Evolutionary conservation across 2,329 filamentous ascomycete genomes (phyloP).

Genomic region (Aspergillus sp.): DNA sequence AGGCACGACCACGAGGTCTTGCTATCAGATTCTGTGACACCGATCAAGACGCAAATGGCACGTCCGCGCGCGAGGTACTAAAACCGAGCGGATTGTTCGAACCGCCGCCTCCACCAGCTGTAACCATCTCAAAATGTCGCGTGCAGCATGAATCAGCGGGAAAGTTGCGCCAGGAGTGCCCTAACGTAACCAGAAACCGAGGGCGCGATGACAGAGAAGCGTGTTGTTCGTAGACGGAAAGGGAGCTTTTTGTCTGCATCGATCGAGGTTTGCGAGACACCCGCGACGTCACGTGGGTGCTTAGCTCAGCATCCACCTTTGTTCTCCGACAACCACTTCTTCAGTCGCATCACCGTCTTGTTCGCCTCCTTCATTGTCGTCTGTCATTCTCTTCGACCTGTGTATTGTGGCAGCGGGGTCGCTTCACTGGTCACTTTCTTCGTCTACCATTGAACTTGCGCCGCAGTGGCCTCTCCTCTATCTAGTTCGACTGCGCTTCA

Average conservation of each 20-base stretch:
- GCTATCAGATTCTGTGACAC: conserved; percentile 22
- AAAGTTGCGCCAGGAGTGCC: not conserved
- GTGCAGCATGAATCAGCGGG: conserved; percentile 17
- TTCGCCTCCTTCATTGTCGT: not conserved
- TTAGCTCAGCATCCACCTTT: not conserved
- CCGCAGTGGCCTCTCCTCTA: not conserved
- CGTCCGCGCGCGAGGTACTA: conserved; percentile 29
- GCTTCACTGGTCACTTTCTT: too few species aligned
- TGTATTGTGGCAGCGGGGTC: too few species aligned
- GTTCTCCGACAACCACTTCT: not conserved
- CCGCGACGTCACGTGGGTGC: conserved; percentile 14
- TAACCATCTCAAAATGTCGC: conserved; percentile 36
- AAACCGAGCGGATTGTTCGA: conserved; percentile 39
- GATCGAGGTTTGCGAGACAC: conserved; percentile 20
- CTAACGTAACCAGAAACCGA: conserved; percentile 5
- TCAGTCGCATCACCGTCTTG: not conserved
- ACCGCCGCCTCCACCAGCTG: conserved; percentile 32
- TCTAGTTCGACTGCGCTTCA: not conserved
- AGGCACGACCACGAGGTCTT: not conserved
- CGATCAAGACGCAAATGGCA: conserved; percentile 17
- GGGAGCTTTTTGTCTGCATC: conserved; percentile 18
- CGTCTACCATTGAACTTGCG: too few species aligned
- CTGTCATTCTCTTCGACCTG: not conserved
- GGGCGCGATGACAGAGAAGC: conserved; percentile 14
- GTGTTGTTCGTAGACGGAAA: conserved; percentile 17